Evolutionary conservation across 805 yeast species (phyloP).

Genomic region (Ogataea trehalophila): DNA sequence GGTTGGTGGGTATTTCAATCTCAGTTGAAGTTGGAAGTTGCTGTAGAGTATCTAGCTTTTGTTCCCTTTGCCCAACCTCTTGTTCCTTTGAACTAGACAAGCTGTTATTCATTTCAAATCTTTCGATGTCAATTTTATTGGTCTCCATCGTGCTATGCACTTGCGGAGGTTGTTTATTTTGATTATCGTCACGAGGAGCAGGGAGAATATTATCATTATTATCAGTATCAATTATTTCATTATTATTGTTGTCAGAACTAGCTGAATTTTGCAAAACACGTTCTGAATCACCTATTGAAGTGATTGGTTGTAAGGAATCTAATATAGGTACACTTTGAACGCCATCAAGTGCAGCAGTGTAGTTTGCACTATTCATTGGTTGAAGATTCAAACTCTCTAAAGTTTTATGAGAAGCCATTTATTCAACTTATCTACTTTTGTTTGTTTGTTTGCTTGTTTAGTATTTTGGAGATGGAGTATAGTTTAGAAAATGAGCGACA

Average conservation of each 20-base stretch:
- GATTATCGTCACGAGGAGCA: not conserved
- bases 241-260: constrained; percentile 28
- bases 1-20: not conserved
- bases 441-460: too few relatives aligned
- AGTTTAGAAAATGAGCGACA: too few relatives aligned
- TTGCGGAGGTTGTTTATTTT: not conserved
- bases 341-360: constrained; percentile 30
- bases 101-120: constrained; percentile 2
- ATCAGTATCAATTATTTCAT: constrained; percentile 26
- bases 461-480: too few relatives aligned
- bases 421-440: too few relatives aligned
- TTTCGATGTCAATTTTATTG: constrained; percentile 2
- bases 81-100: not conserved
- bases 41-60: not conserved
- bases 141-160: not conserved
- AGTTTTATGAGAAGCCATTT: constrained; percentile 21
- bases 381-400: constrained; percentile 23
- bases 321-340: constrained; percentile 9
- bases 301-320: not conserved
- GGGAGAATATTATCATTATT: not conserved
- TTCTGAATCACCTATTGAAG: too few relatives aligned
- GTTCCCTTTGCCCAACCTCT: not conserved
- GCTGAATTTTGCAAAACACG: too few relatives aligned
- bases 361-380: constrained; percentile 30
- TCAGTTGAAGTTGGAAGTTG: not conserved